These are phyloP conservation scores for Henckelia pumila DNA, from an alignment of 257 asterid genomes.

Conservation along the genomic window DNA sequence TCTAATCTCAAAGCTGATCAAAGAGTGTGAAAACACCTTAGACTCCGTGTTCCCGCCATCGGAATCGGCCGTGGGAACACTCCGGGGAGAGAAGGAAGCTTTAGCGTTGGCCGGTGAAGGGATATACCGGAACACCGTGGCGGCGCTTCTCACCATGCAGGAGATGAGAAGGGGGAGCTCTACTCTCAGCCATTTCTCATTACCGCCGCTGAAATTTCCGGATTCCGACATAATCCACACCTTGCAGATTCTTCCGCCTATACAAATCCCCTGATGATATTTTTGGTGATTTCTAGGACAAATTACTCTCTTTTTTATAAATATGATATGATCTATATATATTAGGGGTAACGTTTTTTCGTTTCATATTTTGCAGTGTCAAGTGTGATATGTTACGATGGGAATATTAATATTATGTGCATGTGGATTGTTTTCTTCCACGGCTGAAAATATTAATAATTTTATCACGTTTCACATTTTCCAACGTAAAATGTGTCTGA, in stretches of 20 bases:
- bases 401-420: not conserved
- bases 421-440: not conserved
- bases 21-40: constrained; percentile 75
- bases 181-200: constrained; percentile 73
- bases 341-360: not conserved
- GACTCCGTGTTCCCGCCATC: constrained; percentile 59
- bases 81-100: constrained; percentile 14
- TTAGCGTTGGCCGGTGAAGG: constrained; percentile 57
- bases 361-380: not conserved
- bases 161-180: constrained; percentile 93
- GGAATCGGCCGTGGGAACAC: constrained; percentile 18
- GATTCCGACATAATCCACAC: constrained; percentile 62
- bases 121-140: constrained; percentile 76
- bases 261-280: constrained; percentile 51
- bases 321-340: too few relatives aligned
- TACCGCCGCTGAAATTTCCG: constrained; percentile 78
- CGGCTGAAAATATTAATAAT: not conserved
- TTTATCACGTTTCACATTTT: too few relatives aligned
- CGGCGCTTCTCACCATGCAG: constrained; percentile 79
- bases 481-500: too few relatives aligned
- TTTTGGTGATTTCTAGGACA: not conserved
- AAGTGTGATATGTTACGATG: not conserved
- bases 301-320: not conserved
- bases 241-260: constrained; percentile 54
- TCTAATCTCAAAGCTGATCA: constrained; percentile 73